A percentile compares a stretch with the other conserved stretches of the same genome.
Evolutionary conservation across 768 basidiomycete species (phyloP).

Genomic region (Crucibulum laeve): DNA sequence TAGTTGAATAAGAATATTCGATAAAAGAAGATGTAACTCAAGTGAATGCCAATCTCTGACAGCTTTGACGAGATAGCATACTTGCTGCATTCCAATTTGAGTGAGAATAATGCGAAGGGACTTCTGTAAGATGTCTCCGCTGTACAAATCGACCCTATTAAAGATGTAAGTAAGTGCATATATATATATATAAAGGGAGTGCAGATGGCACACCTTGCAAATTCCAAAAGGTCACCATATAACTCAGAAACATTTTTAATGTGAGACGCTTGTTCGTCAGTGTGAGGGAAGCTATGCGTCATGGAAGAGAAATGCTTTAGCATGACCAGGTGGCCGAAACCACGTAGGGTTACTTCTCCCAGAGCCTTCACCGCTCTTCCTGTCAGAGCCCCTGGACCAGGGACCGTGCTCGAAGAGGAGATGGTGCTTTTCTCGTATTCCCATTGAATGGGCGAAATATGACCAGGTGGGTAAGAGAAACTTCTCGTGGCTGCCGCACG

Average conservation of each 20-base stretch:
- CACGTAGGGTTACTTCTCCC: constrained; percentile 19
- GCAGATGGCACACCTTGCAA: constrained; percentile 14
- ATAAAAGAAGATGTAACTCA: constrained; percentile 7
- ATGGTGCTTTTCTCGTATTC: background rate
- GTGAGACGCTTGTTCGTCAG: constrained; percentile 8
- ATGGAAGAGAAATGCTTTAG: constrained; percentile 11
- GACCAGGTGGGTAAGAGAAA: background rate
- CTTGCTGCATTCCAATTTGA: constrained; percentile 12
- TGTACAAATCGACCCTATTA: constrained; percentile 13
- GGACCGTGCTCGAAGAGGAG: constrained; percentile 9
- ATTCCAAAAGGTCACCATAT: constrained; percentile 22
- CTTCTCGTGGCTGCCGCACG: too few species aligned
- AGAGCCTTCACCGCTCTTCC: constrained; percentile 21
- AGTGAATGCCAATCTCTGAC: constrained; percentile 5
- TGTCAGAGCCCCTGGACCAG: constrained; percentile 18
- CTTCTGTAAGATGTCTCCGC: constrained; percentile 8
- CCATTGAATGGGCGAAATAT: background rate
- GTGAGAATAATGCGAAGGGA: constrained; percentile 14
- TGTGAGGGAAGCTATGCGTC: constrained; percentile 12
- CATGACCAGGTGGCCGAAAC: constrained; percentile 19
- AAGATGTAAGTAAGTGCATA: background rate
- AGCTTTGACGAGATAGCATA: constrained; percentile 6
- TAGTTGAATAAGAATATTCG: constrained; percentile 4
- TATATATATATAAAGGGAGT: background rate
- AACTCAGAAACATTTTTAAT: constrained; percentile 12